phyloP scores from a whole-genome alignment of 2,329 filamentous ascomycete genomes.

The Plectosphaerella plurivora region DNA sequence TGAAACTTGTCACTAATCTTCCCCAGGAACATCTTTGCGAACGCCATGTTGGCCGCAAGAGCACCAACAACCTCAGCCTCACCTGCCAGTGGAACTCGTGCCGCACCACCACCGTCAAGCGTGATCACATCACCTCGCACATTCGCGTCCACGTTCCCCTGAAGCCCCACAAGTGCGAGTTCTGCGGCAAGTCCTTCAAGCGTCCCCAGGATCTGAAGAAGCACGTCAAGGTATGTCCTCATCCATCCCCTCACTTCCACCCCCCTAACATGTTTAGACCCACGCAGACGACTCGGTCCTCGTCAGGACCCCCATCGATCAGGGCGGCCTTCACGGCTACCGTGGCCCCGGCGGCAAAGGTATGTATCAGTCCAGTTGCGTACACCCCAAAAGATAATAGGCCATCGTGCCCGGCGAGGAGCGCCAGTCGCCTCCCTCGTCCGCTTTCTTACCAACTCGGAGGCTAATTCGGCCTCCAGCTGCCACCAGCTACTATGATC shows the following conservation, averaged over 20 bases:
- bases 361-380: constrained; percentile 28
- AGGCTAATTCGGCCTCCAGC: constrained; percentile 42
- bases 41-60: constrained; percentile 96
- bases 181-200: constrained; percentile 99
- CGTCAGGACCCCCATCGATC: constrained; percentile 47
- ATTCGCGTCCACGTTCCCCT: constrained; percentile 98
- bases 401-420: not conserved
- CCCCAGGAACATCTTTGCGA: constrained; percentile 93
- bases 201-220: constrained; percentile 98
- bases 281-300: constrained; percentile 92
- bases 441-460: constrained; percentile 21
- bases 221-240: constrained; percentile 72
- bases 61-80: constrained; percentile 96
- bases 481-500: constrained; percentile 59
- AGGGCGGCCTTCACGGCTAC: constrained; percentile 47
- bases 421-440: constrained; percentile 9
- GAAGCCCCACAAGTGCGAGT: constrained; percentile 98
- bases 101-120: constrained; percentile 94
- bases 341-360: constrained; percentile 49
- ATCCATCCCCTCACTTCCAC: not conserved
- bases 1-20: not conserved
- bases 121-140: constrained; percentile 98
- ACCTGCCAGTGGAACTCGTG: constrained; percentile 97
- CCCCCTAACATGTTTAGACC: constrained; percentile 43
- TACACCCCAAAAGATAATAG: constrained; percentile 3